Percentiles rank a stretch among this genome's conserved stretches.
phyloP scores from a whole-genome alignment of 495 filamentous ascomycete genomes.

The Barbatosphaeria neglecta region DNA sequence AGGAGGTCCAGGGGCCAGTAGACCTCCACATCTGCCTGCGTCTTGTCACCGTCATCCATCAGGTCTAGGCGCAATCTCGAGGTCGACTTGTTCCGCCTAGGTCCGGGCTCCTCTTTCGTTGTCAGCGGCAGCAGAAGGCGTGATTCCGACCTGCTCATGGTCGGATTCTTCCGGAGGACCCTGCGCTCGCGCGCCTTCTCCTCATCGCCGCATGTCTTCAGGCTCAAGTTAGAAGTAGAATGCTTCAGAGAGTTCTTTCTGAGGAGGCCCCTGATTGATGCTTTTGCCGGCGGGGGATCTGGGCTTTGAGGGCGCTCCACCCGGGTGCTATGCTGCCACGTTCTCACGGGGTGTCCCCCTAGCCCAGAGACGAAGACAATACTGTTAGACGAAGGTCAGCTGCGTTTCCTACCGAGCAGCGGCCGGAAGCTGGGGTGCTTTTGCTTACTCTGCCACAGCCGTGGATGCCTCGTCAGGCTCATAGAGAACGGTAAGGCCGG shows the following conservation, averaged over 20 bases:
- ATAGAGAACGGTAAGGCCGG: conserved; percentile 24
- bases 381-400: conserved; percentile 7
- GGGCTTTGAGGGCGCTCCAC: conserved; percentile 1
- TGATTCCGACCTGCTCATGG: neutral
- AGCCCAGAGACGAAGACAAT: conserved; percentile 24
- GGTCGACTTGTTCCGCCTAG: conserved; percentile 7
- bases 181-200: neutral
- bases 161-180: neutral
- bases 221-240: neutral
- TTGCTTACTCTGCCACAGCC: conserved; percentile 23
- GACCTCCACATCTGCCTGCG: conserved; percentile 3
- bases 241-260: conserved; percentile 8
- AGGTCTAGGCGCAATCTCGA: conserved; percentile 9
- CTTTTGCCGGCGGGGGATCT: conserved; percentile 3
- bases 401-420: no score
- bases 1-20: conserved; percentile 27
- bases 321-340: conserved; percentile 15
- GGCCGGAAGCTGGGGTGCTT: no score
- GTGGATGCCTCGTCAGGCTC: conserved; percentile 19
- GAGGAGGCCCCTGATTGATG: conserved; percentile 3
- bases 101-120: neutral
- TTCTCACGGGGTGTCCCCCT: conserved; percentile 23
- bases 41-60: neutral
- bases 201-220: neutral
- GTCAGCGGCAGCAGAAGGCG: neutral